phyloP scores from a whole-genome alignment of 2,329 filamentous ascomycete genomes.

The Cladosporium sp. region DNA sequence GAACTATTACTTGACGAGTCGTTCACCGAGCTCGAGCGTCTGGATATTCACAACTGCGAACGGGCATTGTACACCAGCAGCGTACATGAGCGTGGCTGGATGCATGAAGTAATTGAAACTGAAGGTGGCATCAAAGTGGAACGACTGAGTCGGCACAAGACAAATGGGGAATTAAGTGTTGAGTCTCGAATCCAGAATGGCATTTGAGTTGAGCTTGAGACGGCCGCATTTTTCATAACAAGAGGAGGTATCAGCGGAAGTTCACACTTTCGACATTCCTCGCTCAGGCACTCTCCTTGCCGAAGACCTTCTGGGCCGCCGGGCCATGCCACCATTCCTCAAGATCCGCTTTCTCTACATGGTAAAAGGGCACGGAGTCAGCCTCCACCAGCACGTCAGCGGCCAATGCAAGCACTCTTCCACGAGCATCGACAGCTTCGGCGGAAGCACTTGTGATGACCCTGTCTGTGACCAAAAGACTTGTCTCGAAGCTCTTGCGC shows the following conservation, averaged over 20 bases:
- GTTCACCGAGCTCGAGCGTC: not conserved
- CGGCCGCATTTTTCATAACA: not conserved
- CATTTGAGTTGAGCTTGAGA: not conserved
- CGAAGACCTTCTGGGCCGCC: not conserved
- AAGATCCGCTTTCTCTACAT: not conserved
- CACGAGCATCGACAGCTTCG: slow-evolving; percentile 12
- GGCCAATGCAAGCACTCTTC: slow-evolving; percentile 7
- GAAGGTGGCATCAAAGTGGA: not conserved
- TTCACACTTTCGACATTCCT: not conserved
- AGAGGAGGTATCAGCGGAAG: not conserved
- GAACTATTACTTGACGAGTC: not conserved
- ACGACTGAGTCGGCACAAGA: not conserved
- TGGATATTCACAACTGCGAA: not conserved
- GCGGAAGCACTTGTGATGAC: not conserved
- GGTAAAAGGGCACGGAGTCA: not conserved
- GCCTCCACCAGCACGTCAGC: not conserved
- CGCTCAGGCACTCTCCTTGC: not conserved
- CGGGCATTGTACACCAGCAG: not conserved
- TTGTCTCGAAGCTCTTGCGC: slow-evolving; percentile 23
- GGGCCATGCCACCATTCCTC: not conserved
- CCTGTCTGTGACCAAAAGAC: not conserved
- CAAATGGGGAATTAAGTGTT: no score
- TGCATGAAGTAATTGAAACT: not conserved
- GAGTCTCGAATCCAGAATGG: not conserved
- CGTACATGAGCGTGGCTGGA: not conserved